A percentile compares a stretch with the other conserved stretches of the same genome.
Conservation (phyloP, 139 green algal genomes). For the Picochlorum sp. region DNA sequence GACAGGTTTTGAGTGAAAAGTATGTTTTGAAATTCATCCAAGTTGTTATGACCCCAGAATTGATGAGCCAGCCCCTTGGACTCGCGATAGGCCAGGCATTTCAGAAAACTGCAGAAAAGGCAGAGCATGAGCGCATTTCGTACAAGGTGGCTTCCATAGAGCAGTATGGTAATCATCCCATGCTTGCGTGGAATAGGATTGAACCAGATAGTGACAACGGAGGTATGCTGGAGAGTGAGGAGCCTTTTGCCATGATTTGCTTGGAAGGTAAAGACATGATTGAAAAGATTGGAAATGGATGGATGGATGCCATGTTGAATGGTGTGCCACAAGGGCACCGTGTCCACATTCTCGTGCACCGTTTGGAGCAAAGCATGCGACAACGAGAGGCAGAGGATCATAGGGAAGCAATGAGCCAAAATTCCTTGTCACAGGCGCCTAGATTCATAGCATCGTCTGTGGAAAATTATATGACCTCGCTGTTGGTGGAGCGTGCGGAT, state of each 20-base stretch:
- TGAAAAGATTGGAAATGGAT: slow-evolving; percentile 4
- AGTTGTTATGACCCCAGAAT: background rate
- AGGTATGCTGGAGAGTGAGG: slow-evolving; percentile 8
- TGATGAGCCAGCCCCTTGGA: slow-evolving; percentile 5
- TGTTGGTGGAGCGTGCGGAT: slow-evolving; percentile 12
- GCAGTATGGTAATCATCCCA: background rate
- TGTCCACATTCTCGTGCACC: slow-evolving; percentile 10
- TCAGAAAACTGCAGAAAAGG: background rate
- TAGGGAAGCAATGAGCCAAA: background rate
- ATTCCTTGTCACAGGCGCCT: too few species aligned
- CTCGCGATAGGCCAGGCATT: background rate
- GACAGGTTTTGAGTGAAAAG: background rate
- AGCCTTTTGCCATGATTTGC: slow-evolving; percentile 5
- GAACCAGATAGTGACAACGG: background rate
- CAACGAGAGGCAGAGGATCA: background rate
- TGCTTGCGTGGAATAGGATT: background rate
- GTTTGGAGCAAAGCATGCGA: slow-evolving; percentile 8
- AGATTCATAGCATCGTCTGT: too few species aligned
- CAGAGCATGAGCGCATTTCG: slow-evolving; percentile 6
- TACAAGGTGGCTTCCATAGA: background rate
- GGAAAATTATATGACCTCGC: slow-evolving; percentile 12
- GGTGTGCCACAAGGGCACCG: background rate
- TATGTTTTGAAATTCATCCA: slow-evolving; percentile 7
- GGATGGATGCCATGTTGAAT: slow-evolving; percentile 1
- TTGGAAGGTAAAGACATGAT: slow-evolving; percentile 27